Percentiles rank a stretch among this genome's conserved stretches.
Conservation (phyloP, 2,329 filamentous ascomycete genomes). For the Cordyceps cicadae region DNA sequence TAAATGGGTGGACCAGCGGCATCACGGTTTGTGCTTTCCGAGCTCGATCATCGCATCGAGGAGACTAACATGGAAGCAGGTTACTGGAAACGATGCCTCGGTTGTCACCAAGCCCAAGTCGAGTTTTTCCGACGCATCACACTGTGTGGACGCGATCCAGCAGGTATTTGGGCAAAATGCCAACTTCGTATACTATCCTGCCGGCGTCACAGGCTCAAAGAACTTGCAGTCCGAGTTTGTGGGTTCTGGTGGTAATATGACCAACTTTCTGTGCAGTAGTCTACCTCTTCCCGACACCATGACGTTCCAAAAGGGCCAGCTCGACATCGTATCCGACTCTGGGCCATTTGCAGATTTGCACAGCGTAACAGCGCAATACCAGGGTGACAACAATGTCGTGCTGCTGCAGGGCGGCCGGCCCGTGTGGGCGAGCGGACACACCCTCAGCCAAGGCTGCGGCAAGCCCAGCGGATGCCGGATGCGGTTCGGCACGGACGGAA, state of each 20-base stretch:
- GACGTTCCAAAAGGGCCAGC: conserved; percentile 14
- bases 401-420: conserved; percentile 13
- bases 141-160: conserved; percentile 15
- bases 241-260: conserved; percentile 16
- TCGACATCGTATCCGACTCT: conserved; percentile 16
- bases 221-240: conserved; percentile 18
- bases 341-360: conserved; percentile 15
- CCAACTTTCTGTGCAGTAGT: conserved; percentile 19
- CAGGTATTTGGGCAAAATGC: conserved; percentile 16
- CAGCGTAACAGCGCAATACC: conserved; percentile 17
- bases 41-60: not conserved
- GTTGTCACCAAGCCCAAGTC: conserved; percentile 16
- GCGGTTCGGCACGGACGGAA: conserved; percentile 13
- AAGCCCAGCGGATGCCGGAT: conserved; percentile 13
- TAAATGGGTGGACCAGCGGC: conserved; percentile 20
- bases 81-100: conserved; percentile 18
- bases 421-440: conserved; percentile 15
- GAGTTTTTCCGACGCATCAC: conserved; percentile 16
- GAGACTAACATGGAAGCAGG: not conserved
- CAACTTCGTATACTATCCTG: conserved; percentile 17
- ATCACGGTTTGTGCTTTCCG: conserved; percentile 6
- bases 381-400: conserved; percentile 21
- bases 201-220: conserved; percentile 15
- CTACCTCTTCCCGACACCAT: conserved; percentile 15
- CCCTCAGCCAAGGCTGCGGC: conserved; percentile 13